phyloP scores from a whole-genome alignment of 331 rosid species.

The Rosa hybrid region DNA sequence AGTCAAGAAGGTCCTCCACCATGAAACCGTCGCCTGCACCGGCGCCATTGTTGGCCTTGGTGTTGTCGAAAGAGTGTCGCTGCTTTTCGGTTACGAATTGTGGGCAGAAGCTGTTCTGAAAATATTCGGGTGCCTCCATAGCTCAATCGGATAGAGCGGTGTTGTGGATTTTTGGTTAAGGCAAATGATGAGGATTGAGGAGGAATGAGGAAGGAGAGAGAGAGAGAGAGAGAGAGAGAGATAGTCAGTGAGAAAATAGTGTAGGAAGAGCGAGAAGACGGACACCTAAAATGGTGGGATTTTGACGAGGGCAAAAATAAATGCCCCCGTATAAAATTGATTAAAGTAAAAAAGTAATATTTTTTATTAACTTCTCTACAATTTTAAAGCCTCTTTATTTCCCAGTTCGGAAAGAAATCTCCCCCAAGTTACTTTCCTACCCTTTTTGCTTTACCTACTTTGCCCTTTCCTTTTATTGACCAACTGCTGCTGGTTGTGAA shows the following conservation, averaged over 20 bases:
- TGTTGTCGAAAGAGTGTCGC: conserved; percentile 25
- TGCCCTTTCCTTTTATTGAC: background rate
- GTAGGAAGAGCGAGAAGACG: conserved; percentile 45
- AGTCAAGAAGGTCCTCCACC: conserved; percentile 89
- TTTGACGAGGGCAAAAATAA: conserved; percentile 24
- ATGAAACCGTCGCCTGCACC: conserved; percentile 55
- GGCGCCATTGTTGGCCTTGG: background rate
- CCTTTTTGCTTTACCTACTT: conserved; percentile 27
- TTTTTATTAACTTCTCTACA: background rate
- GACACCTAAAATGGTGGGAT: conserved; percentile 56
- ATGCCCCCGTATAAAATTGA: background rate
- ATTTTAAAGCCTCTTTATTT: conserved; percentile 37
- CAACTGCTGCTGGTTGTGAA: background rate
- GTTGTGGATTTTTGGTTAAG: conserved; percentile 4
- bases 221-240: background rate
- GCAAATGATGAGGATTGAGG: conserved; percentile 9
- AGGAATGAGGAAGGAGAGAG: background rate
- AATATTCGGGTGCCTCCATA: conserved; percentile 76
- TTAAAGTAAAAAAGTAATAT: background rate
- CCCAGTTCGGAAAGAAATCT: conserved; percentile 24
- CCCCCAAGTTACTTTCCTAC: conserved; percentile 23
- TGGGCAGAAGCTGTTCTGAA: conserved; percentile 39
- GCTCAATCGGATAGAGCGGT: background rate
- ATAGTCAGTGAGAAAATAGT: conserved; percentile 32
- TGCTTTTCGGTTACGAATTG: conserved; percentile 46